Base-by-base conservation (phyloP, 768 basidiomycete species). In the Cystofilobasidium bisporidii region DNA sequence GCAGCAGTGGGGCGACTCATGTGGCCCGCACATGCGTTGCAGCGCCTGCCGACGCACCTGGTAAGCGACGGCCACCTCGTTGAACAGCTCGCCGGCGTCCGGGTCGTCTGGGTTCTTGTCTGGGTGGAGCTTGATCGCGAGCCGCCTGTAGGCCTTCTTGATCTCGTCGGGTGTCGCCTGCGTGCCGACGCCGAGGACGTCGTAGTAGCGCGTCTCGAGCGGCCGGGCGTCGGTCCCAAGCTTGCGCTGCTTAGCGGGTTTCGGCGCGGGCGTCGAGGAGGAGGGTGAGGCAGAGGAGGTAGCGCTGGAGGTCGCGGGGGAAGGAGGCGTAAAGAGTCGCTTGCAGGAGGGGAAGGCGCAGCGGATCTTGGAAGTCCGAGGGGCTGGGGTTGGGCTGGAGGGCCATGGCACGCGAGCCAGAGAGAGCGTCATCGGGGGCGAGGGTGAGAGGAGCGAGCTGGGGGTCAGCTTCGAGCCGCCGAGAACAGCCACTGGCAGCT, bases 71-170 rank as follows among this genome's bases (percentile, higher is more conserved):
- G 43, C 22, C 10, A 64, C 50, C 67, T 63, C 61, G 26, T 64
- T 69, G 57, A 69, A 69, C 40, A 30, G 63, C 33, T 69, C 68
- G 36, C 58, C 68, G 1, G 68, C 68, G 41, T 69, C 68, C 24
- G 63, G 63, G 45, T 64, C 63, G 40, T 61, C 63, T 10, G 50
- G 48, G 28, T 64, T 64, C 63, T 68, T 68, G 45, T 69, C 68
- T 0, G 68, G 68, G 36, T 69, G 68, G 30, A 47, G 68, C 58
- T 69, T 69, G 63, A 69, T 69, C 22, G 68, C 68, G 22, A 69
- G 61, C 26, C 68, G 28, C n/a, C 68, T 45, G 43, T 69, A 69
- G 26, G 68, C 68, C 68, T 69, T 69, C 57, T 69, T 69, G 58
- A 69, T 64, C 64, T 58, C 64, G 40, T 58, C 41, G 15, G 58